phyloP scores from a whole-genome alignment of 495 filamentous ascomycete genomes.

The Xylona heveae region DNA sequence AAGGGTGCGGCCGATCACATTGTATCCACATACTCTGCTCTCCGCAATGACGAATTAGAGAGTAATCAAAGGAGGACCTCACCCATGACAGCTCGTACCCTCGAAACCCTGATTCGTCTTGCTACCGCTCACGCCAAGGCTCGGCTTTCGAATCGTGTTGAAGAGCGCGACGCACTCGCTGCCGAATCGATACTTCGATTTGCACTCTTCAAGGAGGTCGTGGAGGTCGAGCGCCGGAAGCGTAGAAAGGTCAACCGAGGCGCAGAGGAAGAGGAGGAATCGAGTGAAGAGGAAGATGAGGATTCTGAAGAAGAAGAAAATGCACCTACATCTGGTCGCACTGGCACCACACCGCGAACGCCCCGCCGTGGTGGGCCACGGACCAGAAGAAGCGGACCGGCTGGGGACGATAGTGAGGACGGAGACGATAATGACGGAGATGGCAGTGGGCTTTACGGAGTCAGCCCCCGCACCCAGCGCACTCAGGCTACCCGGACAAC shows the following conservation, averaged over 20 bases:
- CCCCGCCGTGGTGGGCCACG: constrained; percentile 22
- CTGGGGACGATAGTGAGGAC: constrained; percentile 20
- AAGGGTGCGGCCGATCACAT: constrained; percentile 88
- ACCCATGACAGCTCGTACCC: constrained; percentile 89
- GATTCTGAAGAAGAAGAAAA: constrained; percentile 24
- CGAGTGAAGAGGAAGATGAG: constrained; percentile 7
- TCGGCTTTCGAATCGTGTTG: constrained; percentile 76
- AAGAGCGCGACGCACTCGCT: constrained; percentile 70
- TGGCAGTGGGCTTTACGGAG: constrained; percentile 32
- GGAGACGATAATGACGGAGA: constrained; percentile 18
- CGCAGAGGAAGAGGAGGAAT: constrained; percentile 9
- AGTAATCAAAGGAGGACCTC: constrained; percentile 83
- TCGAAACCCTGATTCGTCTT: constrained; percentile 93
- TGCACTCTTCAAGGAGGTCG: constrained; percentile 92
- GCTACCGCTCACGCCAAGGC: constrained; percentile 93
- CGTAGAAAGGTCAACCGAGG: constrained; percentile 27
- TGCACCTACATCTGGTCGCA: constrained; percentile 16
- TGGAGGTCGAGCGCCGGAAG: constrained; percentile 71
- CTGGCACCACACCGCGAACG: constrained; percentile 12
- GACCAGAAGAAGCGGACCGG: constrained; percentile 23
- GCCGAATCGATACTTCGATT: constrained; percentile 86
- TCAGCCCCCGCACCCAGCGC: constrained; percentile 30
- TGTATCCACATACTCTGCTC: constrained; percentile 73
- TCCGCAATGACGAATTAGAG: constrained; percentile 90
- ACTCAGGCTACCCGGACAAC: constrained; percentile 21